Percentiles rank a stretch among this genome's conserved stretches.
Evolutionary conservation across 2,329 filamentous ascomycete genomes (phyloP).

Genomic region (Colletotrichum karsti): DNA sequence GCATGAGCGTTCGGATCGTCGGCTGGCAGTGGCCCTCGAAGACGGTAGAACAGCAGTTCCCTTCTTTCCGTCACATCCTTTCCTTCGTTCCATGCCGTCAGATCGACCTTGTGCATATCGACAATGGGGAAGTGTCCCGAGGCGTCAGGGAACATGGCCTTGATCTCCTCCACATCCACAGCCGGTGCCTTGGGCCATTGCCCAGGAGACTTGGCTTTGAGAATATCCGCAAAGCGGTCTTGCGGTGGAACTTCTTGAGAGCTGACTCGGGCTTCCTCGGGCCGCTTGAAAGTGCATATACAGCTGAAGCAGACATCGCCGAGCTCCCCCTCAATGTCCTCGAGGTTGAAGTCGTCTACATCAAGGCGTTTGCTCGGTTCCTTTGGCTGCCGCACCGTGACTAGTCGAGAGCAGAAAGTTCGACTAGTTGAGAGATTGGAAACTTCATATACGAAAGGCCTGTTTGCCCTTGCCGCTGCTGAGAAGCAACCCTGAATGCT

Average conservation of each 20-base stretch:
- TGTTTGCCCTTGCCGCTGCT: slow-evolving; percentile 52
- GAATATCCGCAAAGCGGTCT: slow-evolving; percentile 49
- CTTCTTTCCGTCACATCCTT: slow-evolving; percentile 53
- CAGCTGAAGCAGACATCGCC: slow-evolving; percentile 58
- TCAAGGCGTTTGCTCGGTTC: slow-evolving; percentile 4
- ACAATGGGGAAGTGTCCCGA: slow-evolving; percentile 57
- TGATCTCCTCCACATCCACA: slow-evolving; percentile 52
- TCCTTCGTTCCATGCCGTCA: slow-evolving; percentile 52
- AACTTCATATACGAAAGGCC: slow-evolving; percentile 63
- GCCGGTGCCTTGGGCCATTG: slow-evolving; percentile 56
- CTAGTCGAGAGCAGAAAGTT: slow-evolving; percentile 57
- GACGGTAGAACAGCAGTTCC: slow-evolving; percentile 59
- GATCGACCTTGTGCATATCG: slow-evolving; percentile 64
- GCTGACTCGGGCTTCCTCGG: slow-evolving; percentile 44
- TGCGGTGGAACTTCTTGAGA: slow-evolving; percentile 52
- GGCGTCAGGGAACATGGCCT: slow-evolving; percentile 43
- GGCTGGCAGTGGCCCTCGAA: slow-evolving; percentile 50
- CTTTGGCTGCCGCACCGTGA: slow-evolving; percentile 49
- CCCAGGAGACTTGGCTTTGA: slow-evolving; percentile 44
- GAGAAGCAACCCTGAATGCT: slow-evolving; percentile 66
- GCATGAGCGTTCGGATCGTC: slow-evolving; percentile 55
- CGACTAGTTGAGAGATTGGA: slow-evolving; percentile 52
- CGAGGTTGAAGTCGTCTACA: slow-evolving; percentile 22
- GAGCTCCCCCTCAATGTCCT: slow-evolving; percentile 48
- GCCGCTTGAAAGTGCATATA: slow-evolving; percentile 60